Evolutionary conservation across 345 rosid genomes (phyloP).

Genomic region (Populus nigra): DNA sequence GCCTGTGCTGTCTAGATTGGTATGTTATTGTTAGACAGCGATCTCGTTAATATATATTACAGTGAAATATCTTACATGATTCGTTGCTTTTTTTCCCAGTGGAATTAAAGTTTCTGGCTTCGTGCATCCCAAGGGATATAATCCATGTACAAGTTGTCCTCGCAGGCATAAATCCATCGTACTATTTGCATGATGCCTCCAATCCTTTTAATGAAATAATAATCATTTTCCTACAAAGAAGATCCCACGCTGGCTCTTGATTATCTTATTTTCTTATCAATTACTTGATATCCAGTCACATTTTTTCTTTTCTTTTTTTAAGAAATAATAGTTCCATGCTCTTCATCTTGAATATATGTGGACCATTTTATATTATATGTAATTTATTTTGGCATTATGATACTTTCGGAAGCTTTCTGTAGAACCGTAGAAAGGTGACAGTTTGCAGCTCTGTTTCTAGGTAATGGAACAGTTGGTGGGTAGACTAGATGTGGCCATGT

Average conservation of each 20-base stretch:
- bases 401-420: slow-evolving; percentile 8
- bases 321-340: neutral
- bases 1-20: slow-evolving; percentile 75
- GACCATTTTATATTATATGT: neutral
- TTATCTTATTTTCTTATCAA: neutral
- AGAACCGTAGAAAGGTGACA: neutral
- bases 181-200: neutral
- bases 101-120: neutral
- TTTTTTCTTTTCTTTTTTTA: neutral
- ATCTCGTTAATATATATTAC: neutral
- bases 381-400: neutral
- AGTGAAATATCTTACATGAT: neutral
- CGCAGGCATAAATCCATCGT: neutral
- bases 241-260: neutral
- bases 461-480: slow-evolving; percentile 86
- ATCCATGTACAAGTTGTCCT: neutral
- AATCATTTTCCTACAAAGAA: neutral
- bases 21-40: slow-evolving; percentile 22
- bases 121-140: neutral
- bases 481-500: slow-evolving; percentile 95
- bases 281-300: neutral
- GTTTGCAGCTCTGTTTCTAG: slow-evolving; percentile 35
- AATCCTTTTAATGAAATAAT: neutral
- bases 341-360: neutral
- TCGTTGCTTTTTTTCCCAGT: neutral